Evolutionary conservation across 1,284 basidiomycete species (phyloP), one percentile per base, ranked within the genome.

Genomic region (Trametes sp.): DNA sequence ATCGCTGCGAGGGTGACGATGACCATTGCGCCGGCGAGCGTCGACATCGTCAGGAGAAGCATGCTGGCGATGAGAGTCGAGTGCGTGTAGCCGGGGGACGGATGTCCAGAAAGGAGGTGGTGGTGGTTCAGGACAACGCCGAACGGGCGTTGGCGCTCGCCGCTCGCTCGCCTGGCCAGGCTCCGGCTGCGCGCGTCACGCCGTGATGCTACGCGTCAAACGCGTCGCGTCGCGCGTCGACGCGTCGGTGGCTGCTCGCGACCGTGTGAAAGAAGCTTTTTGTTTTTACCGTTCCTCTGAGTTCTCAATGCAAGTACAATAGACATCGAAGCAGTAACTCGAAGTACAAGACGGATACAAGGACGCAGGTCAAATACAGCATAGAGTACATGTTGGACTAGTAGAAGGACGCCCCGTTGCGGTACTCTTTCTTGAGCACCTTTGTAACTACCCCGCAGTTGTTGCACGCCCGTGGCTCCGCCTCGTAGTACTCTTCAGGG

Each of bases 401-500:
- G 41, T 51, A 16, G 46, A 60, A 54, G 24, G 19, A 23, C 2
- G 19, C 9, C 2, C 13, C 19, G 36, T 42, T 23, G 36, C 62
- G 26, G 26, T 62, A 62, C 33, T 68, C 57, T 29, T 71, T 66
- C 60, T 72, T 74, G 33, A 75, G 63, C 56, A 75, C 71, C 42
- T 59, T 60, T 13, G 64, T 68, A 29, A 72, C 66, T 48, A 76
- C 66, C 29, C 76, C 74, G 58, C 77, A 79, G 54, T 73, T 78
- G 24, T 68, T 70, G 63, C 77, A 78, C 33, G 70, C 68, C 56
- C 76, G 69, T 7, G 73, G 60, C 54, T 73, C 64, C 9, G 70
- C 38, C 58, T 76, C 75, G 48, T 70, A 78, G 2, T 67, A 63
- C 13, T 76, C 71, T 1, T 71, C 70, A 11, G 59, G 46, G 41